Base-by-base conservation (phyloP, 1,284 basidiomycete species). In the Ceratobasidium sp. region DNA sequence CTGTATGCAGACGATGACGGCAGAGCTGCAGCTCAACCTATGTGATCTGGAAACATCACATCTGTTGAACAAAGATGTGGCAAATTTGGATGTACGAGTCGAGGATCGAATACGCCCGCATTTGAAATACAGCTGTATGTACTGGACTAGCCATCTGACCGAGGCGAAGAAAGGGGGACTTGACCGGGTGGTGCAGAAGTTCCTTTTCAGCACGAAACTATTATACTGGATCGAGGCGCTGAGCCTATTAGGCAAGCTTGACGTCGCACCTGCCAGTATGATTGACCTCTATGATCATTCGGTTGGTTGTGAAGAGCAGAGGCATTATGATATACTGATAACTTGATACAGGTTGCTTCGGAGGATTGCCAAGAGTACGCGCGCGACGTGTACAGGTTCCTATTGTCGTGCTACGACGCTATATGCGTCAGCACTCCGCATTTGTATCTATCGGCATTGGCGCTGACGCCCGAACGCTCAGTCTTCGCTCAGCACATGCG, bases 201-300 rank as follows among this genome's bases (percentile, higher is more conserved):
- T 73, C 16, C 36, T 73, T 18, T 43, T 32, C 26, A 32, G 39
- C 3, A 16, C 43, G 6, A 46, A 61, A 9, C 18, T 73, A 12
- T 36, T 73, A 2, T 58, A 50, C 28, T 73, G 72, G 72, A 59
- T 73, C 46, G 72, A 73, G 34, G 34, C 26, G 0, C 53, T 73
- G 23, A 73, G 72, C 43, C 57, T 73, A 8, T 28, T 73, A 12
- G 57, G 57, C 3, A n/a, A 46, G 14, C 28, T 69, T 1, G 26
- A 48, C 60, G 43, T 12, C 10, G 64, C 53, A 14, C 65, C 62
- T 10, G 18, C 16, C 26, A 34, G 21, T 2, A n/a, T 52, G 28
- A 4, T 52, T 43, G n/a, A n/a, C n/a, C n/a, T n/a, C n/a, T n/a
- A n/a, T n/a, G n/a, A n/a, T 21, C 62, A 26, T 72, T 60, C 70